Percentiles rank a stretch among this genome's conserved stretches.
Conservation (phyloP, 2,329 filamentous ascomycete species). For the Rhinocladiella similis region DNA sequence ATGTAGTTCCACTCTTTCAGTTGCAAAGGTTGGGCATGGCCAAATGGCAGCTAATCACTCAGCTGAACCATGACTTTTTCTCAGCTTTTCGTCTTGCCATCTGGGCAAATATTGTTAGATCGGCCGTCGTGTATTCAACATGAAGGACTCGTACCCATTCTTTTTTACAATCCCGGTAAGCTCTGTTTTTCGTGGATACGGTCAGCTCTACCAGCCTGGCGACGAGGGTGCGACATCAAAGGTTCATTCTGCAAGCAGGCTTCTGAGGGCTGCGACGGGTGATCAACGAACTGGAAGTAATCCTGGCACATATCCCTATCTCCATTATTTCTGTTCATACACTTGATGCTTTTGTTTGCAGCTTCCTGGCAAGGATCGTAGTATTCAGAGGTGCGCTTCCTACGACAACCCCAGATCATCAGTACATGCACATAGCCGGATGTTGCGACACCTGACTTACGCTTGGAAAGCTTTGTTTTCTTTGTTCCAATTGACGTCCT, state of each 20-base stretch:
- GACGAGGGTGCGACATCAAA: no score
- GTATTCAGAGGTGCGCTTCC: slow-evolving; percentile 86
- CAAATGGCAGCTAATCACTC: background rate
- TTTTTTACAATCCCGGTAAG: slow-evolving; percentile 93
- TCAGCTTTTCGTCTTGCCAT: slow-evolving; percentile 22
- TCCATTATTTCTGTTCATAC: slow-evolving; percentile 82
- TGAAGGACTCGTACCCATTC: slow-evolving; percentile 71
- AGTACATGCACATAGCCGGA: background rate
- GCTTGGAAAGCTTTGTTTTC: slow-evolving; percentile 17
- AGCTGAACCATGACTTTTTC: slow-evolving; percentile 14
- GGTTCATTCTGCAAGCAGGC: no score
- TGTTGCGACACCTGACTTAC: slow-evolving; percentile 12
- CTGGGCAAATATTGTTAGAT: slow-evolving; percentile 7
- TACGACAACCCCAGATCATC: slow-evolving; percentile 40
- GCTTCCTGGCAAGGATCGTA: slow-evolving; percentile 96
- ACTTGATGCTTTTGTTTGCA: slow-evolving; percentile 79
- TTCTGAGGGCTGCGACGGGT: background rate
- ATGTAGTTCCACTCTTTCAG: background rate
- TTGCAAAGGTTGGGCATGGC: background rate
- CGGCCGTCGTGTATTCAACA: background rate
- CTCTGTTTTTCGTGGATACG: slow-evolving; percentile 52
- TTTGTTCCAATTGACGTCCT: slow-evolving; percentile 21
- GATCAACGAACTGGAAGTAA: slow-evolving; percentile 79
- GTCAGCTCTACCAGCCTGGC: slow-evolving; percentile 1
- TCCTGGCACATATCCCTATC: slow-evolving; percentile 88